Conservation (phyloP, 108 stramenopile species). For the Schizochytrium sp. region DNA sequence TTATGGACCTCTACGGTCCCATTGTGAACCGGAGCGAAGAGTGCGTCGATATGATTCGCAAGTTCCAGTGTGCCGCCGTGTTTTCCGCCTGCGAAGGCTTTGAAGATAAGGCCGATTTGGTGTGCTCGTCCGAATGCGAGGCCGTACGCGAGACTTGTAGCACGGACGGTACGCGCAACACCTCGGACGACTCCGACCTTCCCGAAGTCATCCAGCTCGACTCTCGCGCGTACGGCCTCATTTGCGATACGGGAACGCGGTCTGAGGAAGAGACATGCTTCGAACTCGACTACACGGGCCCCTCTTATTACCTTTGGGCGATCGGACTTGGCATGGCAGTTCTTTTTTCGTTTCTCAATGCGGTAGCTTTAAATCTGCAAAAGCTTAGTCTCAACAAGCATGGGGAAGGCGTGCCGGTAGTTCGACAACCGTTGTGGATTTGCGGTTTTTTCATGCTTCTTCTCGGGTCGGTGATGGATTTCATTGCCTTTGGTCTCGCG, state of each 20-base stretch:
- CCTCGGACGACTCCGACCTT: neutral
- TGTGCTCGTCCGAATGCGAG: neutral
- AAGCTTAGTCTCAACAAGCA: neutral
- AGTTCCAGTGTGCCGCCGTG: neutral
- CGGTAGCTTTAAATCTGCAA: slow-evolving; percentile 9
- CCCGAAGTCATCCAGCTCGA: neutral
- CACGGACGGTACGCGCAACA: neutral
- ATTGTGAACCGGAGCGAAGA: neutral
- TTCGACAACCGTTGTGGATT: slow-evolving; percentile 38
- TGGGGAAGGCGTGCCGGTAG: neutral
- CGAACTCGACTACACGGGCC: slow-evolving; percentile 1
- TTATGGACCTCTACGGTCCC: neutral
- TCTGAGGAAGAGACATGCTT: neutral
- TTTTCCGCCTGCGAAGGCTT: slow-evolving; percentile 9
- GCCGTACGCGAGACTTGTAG: neutral
- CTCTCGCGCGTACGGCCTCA: neutral
- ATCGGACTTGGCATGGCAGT: neutral
- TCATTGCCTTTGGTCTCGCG: slow-evolving; percentile 42
- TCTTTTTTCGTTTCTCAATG: neutral
- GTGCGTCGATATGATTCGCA: neutral
- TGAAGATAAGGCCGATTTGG: neutral
- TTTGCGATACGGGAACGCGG: neutral
- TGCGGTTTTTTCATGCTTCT: slow-evolving; percentile 29
- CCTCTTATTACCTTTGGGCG: neutral
- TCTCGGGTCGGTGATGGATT: slow-evolving; percentile 36